Evolutionary conservation across 1,284 basidiomycete species (phyloP).

Genomic region (Puccinia polysora): DNA sequence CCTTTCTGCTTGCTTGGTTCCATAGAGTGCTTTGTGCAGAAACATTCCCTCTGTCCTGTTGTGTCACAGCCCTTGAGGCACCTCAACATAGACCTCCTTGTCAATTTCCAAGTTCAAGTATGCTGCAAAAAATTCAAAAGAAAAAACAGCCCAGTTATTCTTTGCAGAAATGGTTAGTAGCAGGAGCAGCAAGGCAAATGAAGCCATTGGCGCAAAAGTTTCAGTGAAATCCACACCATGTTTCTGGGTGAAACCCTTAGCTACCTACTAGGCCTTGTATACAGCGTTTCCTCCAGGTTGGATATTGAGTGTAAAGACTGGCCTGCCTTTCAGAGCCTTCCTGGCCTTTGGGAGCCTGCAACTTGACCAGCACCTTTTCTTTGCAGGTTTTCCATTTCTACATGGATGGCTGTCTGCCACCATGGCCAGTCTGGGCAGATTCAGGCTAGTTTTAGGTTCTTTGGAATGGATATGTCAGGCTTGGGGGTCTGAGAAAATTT

Average conservation of each 20-base stretch:
- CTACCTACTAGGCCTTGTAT: not conserved
- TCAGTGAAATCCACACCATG: not conserved
- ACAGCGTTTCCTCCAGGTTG: not conserved
- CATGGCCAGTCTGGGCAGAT: not conserved
- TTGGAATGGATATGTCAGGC: too few species aligned
- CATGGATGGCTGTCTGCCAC: not conserved
- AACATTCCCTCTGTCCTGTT: not conserved
- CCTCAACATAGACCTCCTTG: not conserved
- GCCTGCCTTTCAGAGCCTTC: not conserved
- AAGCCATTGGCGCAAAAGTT: slow-evolving; percentile 4
- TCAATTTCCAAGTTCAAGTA: not conserved
- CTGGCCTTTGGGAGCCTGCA: not conserved
- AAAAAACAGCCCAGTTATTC: not conserved
- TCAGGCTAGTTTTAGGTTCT: not conserved
- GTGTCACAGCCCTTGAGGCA: not conserved
- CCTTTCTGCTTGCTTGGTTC: not conserved
- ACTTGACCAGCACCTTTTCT: not conserved
- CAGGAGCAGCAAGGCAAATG: not conserved
- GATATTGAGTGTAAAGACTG: not conserved
- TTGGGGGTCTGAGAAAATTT: too few species aligned
- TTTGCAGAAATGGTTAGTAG: not conserved
- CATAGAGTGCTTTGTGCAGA: slow-evolving; percentile 8
- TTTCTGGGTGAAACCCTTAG: not conserved
- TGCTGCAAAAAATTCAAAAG: not conserved
- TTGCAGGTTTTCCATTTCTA: not conserved